Evolutionary conservation across 2,329 filamentous ascomycete species (phyloP), one percentile per base, ranked within the genome.

Genomic region (Mycocentrospora acerina): DNA sequence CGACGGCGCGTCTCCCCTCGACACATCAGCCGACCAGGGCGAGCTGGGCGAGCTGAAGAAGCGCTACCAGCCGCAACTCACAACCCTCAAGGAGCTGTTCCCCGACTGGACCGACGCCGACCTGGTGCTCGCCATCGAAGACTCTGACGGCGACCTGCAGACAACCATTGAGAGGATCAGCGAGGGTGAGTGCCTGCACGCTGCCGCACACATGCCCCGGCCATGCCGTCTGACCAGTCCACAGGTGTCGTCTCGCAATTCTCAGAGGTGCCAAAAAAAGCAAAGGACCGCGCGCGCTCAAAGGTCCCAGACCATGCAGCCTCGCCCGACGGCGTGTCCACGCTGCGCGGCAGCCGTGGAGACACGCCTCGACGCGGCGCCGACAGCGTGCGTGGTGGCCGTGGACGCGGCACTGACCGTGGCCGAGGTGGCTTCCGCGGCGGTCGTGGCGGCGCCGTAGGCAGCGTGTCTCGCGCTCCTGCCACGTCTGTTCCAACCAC

Each of bases 81-180:
- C 77, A 47, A 82, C 85, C 60, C 83, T 98, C 67, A 90, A 88
- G 74, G 90, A 95, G 69, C 84, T 97, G 74, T 96, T 95, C 75
- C 83, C 88, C 44, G 86, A 90, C 70, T 97, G 91, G 93, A 91
- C 90, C 57, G 88, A 95, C 63, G 88, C 90, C 69, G 91, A 97
- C 69, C 82, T 97, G 50, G 82, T 97, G 51, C 93, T 93, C 68
- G 90, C 90, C 47, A 78, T 98, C 44, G 83, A 95, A 70, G 93
- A 98, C 75, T 86, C 85, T 40, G 80, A 88, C 59, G 88, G 87
- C 59, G 86, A 77, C 70, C 76, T 89, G 60, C 80, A 86, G 56
- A 72, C 80, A 57, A 82, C 86, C 52, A 86, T 88, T 64, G 83
- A 86, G 60, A 83, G 83, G 69, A 91, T 93, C 68, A 82, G 84